phyloP scores from a whole-genome alignment of 1,139 yeast genomes.

The Magnusiomyces paraingens region DNA sequence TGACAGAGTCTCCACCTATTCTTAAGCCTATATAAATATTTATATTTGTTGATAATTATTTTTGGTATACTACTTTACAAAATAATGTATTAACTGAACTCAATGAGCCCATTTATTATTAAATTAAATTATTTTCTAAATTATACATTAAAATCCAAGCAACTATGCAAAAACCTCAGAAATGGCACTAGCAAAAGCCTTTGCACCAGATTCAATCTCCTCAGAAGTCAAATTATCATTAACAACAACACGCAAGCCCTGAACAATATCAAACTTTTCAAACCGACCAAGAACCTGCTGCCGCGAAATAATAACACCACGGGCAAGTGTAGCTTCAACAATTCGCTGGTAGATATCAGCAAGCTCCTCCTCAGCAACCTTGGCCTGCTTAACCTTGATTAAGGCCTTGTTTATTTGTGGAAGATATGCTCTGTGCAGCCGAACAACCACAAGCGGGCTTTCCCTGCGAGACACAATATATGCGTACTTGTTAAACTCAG shows the following conservation, averaged over 20 bases:
- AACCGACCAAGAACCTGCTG: conserved; percentile 64
- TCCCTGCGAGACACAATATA: conserved; percentile 50
- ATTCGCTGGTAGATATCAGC: conserved; percentile 46
- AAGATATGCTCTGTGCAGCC: conserved; percentile 37
- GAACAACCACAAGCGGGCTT: conserved; percentile 64
- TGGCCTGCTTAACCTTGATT: conserved; percentile 32
- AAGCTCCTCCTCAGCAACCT: conserved; percentile 26
- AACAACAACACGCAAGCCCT: conserved; percentile 54
- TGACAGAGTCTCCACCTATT: too few relatives aligned
- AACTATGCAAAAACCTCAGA: conserved; percentile 7
- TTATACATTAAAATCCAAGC: background rate
- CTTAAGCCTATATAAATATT: too few relatives aligned
- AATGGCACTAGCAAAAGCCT: conserved; percentile 10
- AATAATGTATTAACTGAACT: too few relatives aligned
- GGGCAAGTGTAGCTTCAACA: conserved; percentile 45
- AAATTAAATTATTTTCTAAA: background rate
- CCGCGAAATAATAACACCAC: conserved; percentile 60
- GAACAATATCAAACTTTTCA: conserved; percentile 70
- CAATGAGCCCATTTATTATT: background rate
- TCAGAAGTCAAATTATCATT: conserved; percentile 47
- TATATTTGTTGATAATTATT: too few relatives aligned
- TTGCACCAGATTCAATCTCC: conserved; percentile 36
- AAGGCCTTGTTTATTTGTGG: conserved; percentile 16
- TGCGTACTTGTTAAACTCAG: conserved; percentile 31
- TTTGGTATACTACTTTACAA: too few relatives aligned